Base-by-base conservation (phyloP, 441 rosid species). In the Eruca vesicaria region DNA sequence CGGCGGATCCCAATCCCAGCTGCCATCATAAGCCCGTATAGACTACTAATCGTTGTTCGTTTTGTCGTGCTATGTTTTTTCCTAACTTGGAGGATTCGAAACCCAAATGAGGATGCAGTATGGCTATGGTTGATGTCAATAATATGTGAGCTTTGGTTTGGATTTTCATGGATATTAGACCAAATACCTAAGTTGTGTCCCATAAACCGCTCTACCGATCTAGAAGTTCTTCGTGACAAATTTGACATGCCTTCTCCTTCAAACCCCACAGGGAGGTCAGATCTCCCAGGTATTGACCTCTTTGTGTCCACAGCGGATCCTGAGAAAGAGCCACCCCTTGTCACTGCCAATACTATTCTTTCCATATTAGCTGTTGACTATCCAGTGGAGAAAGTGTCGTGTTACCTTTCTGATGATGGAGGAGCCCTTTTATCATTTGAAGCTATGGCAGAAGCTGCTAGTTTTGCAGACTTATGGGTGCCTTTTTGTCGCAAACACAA, bases 231-330 rank as follows among this genome's bases (percentile, higher is more conserved):
- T 52, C 58, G 58, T 52, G 58, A 52, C 58, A 52, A 52, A 52
- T 52, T 52, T 52, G 58, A 52, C 28, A 52, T 52, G 58, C 58
- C 58, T 52, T 52, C 58, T 52, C 58, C 58, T 52, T 52, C 58
- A 52, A 52, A 52, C 58, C 58, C 58, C 58, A 52, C 58, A 52
- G 58, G 58, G 58, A 52, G 58, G 26, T 52, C 58, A 8, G 58
- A 52, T 52, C 58, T 52, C 58, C 58, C 58, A 52, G 58, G 58
- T 52, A 52, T 52, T 9, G 58, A 52, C 58, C 58, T 52, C 7
- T 52, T 52, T 52, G 58, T 52, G 58, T 52, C 58, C 26, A 52
- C 58, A 19, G 58, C 58, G 6, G 58, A 52, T 52, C 58, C 58
- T 52, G 58, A 52, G 58, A 52, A 52, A 52, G 58, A 52, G 28